These are phyloP conservation scores for Pyrenula massariospora DNA, from an alignment of 495 filamentous ascomycete genomes.

Conservation along the genomic window DNA sequence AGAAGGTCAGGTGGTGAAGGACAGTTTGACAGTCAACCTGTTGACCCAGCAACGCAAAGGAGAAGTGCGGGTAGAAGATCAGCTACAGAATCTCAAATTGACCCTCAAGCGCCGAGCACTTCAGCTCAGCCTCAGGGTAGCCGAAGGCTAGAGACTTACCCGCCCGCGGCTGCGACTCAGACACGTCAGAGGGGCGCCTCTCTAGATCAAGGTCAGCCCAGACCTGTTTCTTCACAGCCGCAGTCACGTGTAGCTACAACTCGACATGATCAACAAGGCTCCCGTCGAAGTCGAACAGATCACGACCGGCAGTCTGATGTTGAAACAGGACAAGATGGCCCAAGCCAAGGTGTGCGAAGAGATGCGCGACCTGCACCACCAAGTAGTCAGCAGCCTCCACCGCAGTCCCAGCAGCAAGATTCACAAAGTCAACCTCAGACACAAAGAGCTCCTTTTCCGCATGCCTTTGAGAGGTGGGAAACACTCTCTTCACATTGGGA, in stretches of 20 bases:
- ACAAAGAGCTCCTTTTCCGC: slow-evolving; percentile 58
- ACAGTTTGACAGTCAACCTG: slow-evolving; percentile 20
- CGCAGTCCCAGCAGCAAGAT: slow-evolving; percentile 16
- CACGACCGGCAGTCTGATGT: neutral
- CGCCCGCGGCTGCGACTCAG: neutral
- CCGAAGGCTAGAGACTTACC: slow-evolving; percentile 7
- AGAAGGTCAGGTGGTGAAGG: slow-evolving; percentile 8
- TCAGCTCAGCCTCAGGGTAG: slow-evolving; percentile 5
- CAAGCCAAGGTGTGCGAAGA: neutral
- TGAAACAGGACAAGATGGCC: neutral
- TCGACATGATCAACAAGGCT: neutral
- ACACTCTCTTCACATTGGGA: slow-evolving; percentile 96
- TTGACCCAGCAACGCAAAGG: slow-evolving; percentile 35
- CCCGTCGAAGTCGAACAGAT: slow-evolving; percentile 5
- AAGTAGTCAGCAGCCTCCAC: slow-evolving; percentile 4
- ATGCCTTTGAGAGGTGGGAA: slow-evolving; percentile 97
- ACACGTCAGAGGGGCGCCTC: neutral
- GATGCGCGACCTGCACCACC: slow-evolving; percentile 8
- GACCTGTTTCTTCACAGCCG: slow-evolving; percentile 8
- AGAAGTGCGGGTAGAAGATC: slow-evolving; percentile 15
- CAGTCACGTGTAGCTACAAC: slow-evolving; percentile 7
- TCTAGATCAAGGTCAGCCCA: neutral
- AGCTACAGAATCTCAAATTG: slow-evolving; percentile 14
- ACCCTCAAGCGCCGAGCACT: slow-evolving; percentile 4
- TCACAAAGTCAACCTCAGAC: slow-evolving; percentile 11